These are phyloP conservation scores for Berkeleyomyces rouxiae DNA, from an alignment of 2,329 filamentous ascomycete genomes.

Conservation along the genomic window DNA sequence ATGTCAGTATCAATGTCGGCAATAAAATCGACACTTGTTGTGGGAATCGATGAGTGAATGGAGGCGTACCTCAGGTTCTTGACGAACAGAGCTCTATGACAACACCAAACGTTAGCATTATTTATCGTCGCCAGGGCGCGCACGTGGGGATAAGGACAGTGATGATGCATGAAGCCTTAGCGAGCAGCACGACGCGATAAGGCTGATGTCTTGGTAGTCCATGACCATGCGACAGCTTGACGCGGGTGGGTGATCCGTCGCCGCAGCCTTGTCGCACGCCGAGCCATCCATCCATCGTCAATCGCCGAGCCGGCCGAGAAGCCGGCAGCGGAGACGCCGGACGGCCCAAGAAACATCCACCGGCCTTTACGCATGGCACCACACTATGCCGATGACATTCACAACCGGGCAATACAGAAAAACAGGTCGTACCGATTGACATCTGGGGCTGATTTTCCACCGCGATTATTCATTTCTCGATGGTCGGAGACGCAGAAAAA, in stretches of 20 bases:
- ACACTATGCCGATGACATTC: background rate
- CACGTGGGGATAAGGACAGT: background rate
- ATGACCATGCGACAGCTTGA: background rate
- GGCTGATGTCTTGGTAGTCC: background rate
- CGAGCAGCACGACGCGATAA: background rate
- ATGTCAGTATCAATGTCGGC: background rate
- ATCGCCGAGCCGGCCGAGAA: background rate
- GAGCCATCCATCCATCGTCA: background rate
- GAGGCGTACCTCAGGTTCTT: constrained; percentile 85
- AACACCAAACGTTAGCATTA: constrained; percentile 9
- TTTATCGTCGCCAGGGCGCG: background rate
- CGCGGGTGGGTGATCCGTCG: background rate
- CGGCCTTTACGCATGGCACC: constrained; percentile 7
- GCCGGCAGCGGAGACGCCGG: background rate
- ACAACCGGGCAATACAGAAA: constrained; percentile 15
- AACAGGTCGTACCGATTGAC: constrained; percentile 71
- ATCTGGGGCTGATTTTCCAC: constrained; percentile 95
- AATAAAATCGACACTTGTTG: background rate
- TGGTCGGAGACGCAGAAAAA: constrained; percentile 5
- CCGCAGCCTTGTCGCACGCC: constrained; percentile 10
- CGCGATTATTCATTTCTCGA: constrained; percentile 92
- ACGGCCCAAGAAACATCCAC: background rate
- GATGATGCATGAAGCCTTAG: background rate
- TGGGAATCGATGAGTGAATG: background rate
- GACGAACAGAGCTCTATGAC: constrained; percentile 86